These are phyloP conservation scores for Schizothecium vesticola DNA, from an alignment of 495 filamentous ascomycete species.

Conservation along the genomic window DNA sequence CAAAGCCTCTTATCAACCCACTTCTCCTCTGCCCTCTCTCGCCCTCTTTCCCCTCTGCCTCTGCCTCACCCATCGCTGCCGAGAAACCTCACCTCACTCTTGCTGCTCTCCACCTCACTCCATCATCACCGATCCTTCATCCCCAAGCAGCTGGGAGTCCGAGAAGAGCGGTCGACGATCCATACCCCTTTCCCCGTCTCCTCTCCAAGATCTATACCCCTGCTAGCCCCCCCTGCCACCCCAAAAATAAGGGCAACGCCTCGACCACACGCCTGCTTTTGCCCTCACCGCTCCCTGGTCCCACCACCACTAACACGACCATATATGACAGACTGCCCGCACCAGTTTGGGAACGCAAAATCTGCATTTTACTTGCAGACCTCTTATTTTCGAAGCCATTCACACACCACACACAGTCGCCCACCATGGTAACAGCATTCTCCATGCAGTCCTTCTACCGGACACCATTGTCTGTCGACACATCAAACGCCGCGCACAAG, in stretches of 20 bases:
- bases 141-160: neutral
- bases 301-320: slow-evolving; percentile 34
- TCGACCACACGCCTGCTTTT: slow-evolving; percentile 10
- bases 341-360: slow-evolving; percentile 15
- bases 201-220: slow-evolving; percentile 9
- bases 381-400: slow-evolving; percentile 6
- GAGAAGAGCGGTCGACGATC: neutral
- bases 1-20: slow-evolving; percentile 19
- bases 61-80: neutral
- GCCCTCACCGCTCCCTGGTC: slow-evolving; percentile 28
- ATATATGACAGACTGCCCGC: slow-evolving; percentile 28
- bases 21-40: slow-evolving; percentile 10
- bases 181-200: neutral
- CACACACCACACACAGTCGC: slow-evolving; percentile 22
- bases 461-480: slow-evolving; percentile 58
- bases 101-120: slow-evolving; percentile 15
- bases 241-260: slow-evolving; percentile 27
- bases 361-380: slow-evolving; percentile 11
- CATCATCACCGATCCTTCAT: neutral
- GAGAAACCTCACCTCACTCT: slow-evolving; percentile 4
- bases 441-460: slow-evolving; percentile 58
- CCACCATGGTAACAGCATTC: slow-evolving; percentile 48
- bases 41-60: slow-evolving; percentile 9
- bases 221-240: slow-evolving; percentile 16
- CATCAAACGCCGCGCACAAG: slow-evolving; percentile 46